Evolutionary conservation across 192 early-diverging fungal species (phyloP).

Genomic region (Spizellomyces punctatus): DNA sequence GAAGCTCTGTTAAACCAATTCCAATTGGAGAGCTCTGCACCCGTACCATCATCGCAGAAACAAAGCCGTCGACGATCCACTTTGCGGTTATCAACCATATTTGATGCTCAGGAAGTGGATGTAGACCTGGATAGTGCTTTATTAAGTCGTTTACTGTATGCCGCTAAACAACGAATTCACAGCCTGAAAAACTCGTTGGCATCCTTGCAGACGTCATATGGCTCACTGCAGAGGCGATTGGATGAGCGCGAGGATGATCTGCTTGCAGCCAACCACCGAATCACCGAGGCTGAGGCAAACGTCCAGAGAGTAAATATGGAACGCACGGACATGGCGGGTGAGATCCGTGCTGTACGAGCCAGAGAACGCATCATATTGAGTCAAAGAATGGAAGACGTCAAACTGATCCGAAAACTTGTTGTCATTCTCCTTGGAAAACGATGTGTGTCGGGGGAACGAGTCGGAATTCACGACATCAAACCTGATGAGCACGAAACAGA

Average conservation of each 20-base stretch:
- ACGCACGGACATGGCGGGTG: neutral
- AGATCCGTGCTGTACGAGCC: neutral
- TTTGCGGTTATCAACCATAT: conserved; percentile 2
- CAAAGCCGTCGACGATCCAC: neutral
- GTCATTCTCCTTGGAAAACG: neutral
- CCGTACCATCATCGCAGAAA: neutral
- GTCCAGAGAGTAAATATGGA: neutral
- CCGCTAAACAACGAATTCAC: conserved; percentile 20
- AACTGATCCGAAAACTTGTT: conserved; percentile 1
- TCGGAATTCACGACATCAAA: neutral
- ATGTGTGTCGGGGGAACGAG: neutral
- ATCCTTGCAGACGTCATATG: neutral
- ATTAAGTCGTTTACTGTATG: conserved; percentile 10
- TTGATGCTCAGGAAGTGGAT: neutral
- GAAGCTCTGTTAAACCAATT: neutral
- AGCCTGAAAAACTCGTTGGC: conserved; percentile 8
- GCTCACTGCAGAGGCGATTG: neutral
- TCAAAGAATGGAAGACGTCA: neutral
- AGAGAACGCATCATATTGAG: neutral
- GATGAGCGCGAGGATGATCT: neutral
- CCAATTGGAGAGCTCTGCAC: neutral
- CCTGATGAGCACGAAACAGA: neutral
- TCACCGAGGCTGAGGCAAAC: neutral
- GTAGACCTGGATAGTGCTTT: conserved; percentile 9
- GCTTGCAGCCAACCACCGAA: neutral